Conservation (phyloP, 2,329 filamentous ascomycete genomes). For the Bipolaris zeicola region DNA sequence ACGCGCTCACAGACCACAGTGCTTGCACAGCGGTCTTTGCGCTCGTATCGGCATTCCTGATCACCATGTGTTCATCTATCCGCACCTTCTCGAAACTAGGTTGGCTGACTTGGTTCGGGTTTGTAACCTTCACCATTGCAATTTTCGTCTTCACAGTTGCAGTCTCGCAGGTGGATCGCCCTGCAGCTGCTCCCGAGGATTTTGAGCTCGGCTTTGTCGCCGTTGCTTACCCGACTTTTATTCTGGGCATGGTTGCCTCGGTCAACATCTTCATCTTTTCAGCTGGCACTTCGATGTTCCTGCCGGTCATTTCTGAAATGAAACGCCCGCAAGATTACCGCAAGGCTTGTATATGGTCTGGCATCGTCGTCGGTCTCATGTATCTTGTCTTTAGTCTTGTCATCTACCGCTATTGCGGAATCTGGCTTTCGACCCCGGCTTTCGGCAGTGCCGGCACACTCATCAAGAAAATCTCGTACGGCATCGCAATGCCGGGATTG, state of each 20-base stretch:
- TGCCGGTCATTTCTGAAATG: conserved; percentile 67
- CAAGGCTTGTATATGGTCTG: conserved; percentile 67
- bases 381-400: conserved; percentile 70
- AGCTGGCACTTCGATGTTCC: conserved; percentile 23
- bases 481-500: conserved; percentile 37
- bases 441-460: conserved; percentile 63
- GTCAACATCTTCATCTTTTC: no score
- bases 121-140: no score
- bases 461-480: conserved; percentile 64
- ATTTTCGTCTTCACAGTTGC: no score
- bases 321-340: conserved; percentile 62
- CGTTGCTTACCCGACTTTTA: no score
- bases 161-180: no score
- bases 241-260: no score
- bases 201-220: no score
- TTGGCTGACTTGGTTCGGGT: conserved; percentile 15
- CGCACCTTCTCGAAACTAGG: conserved; percentile 13
- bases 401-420: conserved; percentile 68
- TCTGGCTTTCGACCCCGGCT: conserved; percentile 65
- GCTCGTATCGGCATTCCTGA: conserved; percentile 24
- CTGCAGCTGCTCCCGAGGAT: no score
- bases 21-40: conserved; percentile 35
- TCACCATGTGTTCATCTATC: conserved; percentile 28
- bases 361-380: conserved; percentile 60
- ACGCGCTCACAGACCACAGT: conserved; percentile 58